These are phyloP conservation scores for Pezicula neosporulosa DNA, from an alignment of 2,329 filamentous ascomycete genomes.

Conservation along the genomic window DNA sequence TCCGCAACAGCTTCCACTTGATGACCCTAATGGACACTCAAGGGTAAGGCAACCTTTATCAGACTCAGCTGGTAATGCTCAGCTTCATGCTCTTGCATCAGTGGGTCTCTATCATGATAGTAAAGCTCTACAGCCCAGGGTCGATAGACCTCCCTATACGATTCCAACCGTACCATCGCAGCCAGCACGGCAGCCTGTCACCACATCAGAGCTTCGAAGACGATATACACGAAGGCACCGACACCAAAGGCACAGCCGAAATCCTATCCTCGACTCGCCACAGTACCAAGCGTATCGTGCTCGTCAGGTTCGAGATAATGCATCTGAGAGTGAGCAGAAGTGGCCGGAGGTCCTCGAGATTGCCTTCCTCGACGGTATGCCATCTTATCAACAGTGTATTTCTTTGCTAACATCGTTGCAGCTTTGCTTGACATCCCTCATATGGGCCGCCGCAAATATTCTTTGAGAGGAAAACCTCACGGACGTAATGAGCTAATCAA, in stretches of 20 bases:
- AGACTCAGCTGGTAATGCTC: conserved; percentile 26
- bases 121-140: conserved; percentile 18
- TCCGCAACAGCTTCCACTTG: conserved; percentile 13
- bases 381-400: conserved; percentile 1
- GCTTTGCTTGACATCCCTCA: conserved; percentile 62
- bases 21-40: conserved; percentile 15
- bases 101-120: conserved; percentile 21
- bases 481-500: conserved; percentile 69
- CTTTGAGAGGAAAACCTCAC: conserved; percentile 58
- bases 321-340: conserved; percentile 55
- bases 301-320: conserved; percentile 60
- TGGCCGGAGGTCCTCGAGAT: conserved; percentile 62
- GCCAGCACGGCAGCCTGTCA: neutral
- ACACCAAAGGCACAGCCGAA: conserved; percentile 34
- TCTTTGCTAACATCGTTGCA: conserved; percentile 28
- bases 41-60: conserved; percentile 22
- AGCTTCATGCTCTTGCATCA: conserved; percentile 22
- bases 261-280: conserved; percentile 59
- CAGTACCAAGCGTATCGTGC: conserved; percentile 64
- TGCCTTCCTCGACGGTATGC: conserved; percentile 64
- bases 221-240: conserved; percentile 26
- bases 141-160: conserved; percentile 20
- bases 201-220: conserved; percentile 25
- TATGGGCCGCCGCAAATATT: conserved; percentile 65
- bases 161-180: conserved; percentile 23